Conservation (phyloP, 139 green algal species). For the Chlorella sp. region DNA sequence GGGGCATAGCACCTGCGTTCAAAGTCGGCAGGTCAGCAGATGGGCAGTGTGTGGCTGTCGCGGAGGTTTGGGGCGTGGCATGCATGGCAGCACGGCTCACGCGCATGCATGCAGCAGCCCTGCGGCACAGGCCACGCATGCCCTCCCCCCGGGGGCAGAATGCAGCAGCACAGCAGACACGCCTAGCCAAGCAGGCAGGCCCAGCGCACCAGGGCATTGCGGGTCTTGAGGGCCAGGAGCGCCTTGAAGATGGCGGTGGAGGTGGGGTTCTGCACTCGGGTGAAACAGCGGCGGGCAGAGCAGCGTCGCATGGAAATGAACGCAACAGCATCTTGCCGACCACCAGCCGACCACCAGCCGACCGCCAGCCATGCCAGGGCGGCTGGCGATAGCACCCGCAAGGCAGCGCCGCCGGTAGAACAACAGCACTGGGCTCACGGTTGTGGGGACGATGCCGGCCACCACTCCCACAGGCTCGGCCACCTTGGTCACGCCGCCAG, state of each 20-base stretch:
- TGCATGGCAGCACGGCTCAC: neutral
- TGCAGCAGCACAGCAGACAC: no score
- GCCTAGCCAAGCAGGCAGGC: no score
- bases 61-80: no score
- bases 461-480: slow-evolving; percentile 68
- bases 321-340: neutral
- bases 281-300: neutral
- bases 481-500: slow-evolving; percentile 56
- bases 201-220: slow-evolving; percentile 63
- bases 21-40: no score
- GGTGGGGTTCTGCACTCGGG: neutral
- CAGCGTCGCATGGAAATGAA: neutral
- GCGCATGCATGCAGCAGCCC: neutral
- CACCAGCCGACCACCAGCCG: neutral
- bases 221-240: slow-evolving; percentile 72
- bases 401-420: no score
- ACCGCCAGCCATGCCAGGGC: neutral
- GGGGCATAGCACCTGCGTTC: slow-evolving; percentile 49
- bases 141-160: no score
- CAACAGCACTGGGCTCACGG: neutral
- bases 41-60: no score
- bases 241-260: slow-evolving; percentile 71
- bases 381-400: no score
- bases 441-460: slow-evolving; percentile 33
- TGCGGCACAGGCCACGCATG: no score